Percentiles rank a stretch among this genome's conserved stretches.
phyloP scores from a whole-genome alignment of 2,329 filamentous ascomycete species.

The Verticillium nonalfalfae region DNA sequence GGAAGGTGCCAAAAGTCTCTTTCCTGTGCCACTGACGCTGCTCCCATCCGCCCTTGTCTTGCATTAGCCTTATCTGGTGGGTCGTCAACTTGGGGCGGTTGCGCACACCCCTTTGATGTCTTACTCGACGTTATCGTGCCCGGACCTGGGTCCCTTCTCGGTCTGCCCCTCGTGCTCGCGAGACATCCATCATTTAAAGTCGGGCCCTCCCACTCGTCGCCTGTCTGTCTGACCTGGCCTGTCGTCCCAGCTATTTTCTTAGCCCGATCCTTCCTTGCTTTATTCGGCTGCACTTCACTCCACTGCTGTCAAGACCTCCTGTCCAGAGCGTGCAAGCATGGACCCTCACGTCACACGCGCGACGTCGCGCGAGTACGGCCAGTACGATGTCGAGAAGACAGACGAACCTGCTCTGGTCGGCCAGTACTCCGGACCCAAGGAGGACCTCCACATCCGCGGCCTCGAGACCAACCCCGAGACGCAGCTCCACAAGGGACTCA shows the following conservation, averaged over 20 bases:
- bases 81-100: not conserved
- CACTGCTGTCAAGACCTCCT: not conserved
- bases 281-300: not conserved
- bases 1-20: not conserved
- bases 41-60: not conserved
- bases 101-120: not conserved
- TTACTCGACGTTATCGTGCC: not conserved
- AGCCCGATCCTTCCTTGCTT: not conserved
- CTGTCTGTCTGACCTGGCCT: not conserved
- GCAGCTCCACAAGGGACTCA: conserved; percentile 43
- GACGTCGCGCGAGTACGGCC: conserved; percentile 7
- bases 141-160: not conserved
- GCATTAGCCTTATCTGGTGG: not conserved
- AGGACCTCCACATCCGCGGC: conserved; percentile 34
- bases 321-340: not conserved
- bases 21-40: not conserved
- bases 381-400: conserved; percentile 17
- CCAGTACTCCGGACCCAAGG: conserved; percentile 14
- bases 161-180: not conserved
- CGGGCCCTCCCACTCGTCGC: not conserved
- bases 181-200: not conserved
- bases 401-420: conserved; percentile 11
- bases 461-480: conserved; percentile 43
- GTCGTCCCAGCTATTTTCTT: not conserved
- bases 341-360: not conserved